A percentile compares a stretch with the other conserved stretches of the same genome.
These are phyloP conservation scores for Magnusiomyces tetraspermus DNA, from an alignment of 1,139 yeast species.

Conservation along the genomic window DNA sequence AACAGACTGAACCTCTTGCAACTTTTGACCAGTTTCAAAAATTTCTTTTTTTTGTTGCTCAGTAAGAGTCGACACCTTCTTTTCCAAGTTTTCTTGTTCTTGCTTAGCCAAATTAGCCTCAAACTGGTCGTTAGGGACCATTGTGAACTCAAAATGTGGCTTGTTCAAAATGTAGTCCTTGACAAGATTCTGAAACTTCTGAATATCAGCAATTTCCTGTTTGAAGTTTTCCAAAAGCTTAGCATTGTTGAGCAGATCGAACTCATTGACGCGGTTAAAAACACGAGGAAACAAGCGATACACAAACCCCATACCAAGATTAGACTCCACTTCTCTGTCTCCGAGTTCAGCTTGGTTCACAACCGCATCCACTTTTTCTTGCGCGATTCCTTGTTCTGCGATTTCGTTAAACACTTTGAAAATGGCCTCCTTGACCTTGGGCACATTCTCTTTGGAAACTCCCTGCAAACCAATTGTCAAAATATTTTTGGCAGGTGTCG, in stretches of 20 bases:
- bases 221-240: conserved; percentile 50
- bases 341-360: conserved; percentile 79
- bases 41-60: conserved; percentile 52
- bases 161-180: conserved; percentile 42
- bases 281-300: conserved; percentile 72
- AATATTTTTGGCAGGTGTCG: conserved; percentile 66
- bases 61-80: conserved; percentile 39
- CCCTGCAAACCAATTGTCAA: conserved; percentile 86
- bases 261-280: conserved; percentile 69
- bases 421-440: conserved; percentile 39
- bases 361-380: conserved; percentile 66
- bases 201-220: conserved; percentile 50
- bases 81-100: conserved; percentile 47
- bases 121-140: conserved; percentile 60
- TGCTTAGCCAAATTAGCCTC: conserved; percentile 41
- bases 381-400: conserved; percentile 39
- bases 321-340: conserved; percentile 80
- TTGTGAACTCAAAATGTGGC: conserved; percentile 60
- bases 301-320: conserved; percentile 76
- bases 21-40: conserved; percentile 47
- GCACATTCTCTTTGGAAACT: conserved; percentile 43
- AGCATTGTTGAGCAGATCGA: conserved; percentile 58
- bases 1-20: conserved; percentile 55
- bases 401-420: conserved; percentile 32
- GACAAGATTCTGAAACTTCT: conserved; percentile 46